Percentiles rank a stretch among this genome's conserved stretches.
Conservation (phyloP, 2,329 filamentous ascomycete species). For the Elsinoe arachidis region DNA sequence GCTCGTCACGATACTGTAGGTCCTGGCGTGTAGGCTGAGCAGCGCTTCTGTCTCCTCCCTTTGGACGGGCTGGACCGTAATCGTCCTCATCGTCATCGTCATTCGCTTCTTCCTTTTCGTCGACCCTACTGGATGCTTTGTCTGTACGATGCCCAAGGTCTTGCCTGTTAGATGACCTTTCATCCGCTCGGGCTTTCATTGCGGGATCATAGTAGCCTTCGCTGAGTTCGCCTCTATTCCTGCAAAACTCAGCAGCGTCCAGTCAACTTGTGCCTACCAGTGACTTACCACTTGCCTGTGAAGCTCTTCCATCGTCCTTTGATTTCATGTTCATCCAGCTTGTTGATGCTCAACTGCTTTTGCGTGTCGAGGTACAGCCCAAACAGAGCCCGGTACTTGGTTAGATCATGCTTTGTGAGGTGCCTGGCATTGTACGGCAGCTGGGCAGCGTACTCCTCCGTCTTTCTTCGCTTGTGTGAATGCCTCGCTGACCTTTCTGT, state of each 20-base stretch:
- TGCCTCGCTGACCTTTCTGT: background rate
- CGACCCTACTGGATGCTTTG: conserved; percentile 19
- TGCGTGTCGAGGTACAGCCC: conserved; percentile 82
- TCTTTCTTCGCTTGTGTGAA: conserved; percentile 9
- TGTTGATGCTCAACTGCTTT: conserved; percentile 62
- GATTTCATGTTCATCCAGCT: conserved; percentile 64
- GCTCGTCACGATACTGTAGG: conserved; percentile 47
- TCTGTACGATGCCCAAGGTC: background rate
- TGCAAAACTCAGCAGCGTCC: conserved; percentile 40
- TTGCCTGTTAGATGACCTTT: background rate
- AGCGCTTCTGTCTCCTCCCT: conserved; percentile 38
- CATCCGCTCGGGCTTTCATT: conserved; percentile 49
- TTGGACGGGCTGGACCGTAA: conserved; percentile 44
- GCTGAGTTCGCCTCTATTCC: conserved; percentile 76
- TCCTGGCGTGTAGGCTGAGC: conserved; percentile 66
- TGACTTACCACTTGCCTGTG: conserved; percentile 65
- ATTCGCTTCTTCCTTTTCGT: conserved; percentile 27
- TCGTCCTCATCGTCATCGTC: conserved; percentile 56
- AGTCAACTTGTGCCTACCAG: background rate
- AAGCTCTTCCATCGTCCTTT: conserved; percentile 93
- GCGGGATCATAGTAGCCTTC: conserved; percentile 90
- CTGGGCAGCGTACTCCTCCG: conserved; percentile 18
- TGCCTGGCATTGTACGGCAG: conserved; percentile 59
- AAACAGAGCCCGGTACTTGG: conserved; percentile 60
- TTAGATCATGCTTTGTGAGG: conserved; percentile 62